Evolutionary conservation across 345 rosid species (phyloP).

Genomic region (Iberis pinnata): DNA sequence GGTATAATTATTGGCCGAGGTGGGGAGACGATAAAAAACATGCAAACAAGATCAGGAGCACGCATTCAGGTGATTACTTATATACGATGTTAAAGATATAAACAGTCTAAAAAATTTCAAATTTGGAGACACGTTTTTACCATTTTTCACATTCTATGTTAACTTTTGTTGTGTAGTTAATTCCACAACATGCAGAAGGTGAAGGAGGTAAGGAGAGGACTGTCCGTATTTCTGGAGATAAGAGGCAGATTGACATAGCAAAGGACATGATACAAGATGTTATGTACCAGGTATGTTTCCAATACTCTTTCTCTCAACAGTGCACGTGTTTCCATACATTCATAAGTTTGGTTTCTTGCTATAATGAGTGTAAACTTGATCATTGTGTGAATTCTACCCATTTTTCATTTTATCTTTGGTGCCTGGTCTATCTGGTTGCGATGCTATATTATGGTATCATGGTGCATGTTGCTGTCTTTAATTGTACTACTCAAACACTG

Average conservation of each 20-base stretch:
- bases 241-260: slow-evolving; percentile 70
- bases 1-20: slow-evolving; percentile 87
- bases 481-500: neutral
- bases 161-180: slow-evolving; percentile 43
- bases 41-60: slow-evolving; percentile 82
- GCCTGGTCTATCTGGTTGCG: neutral
- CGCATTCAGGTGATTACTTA: slow-evolving; percentile 77
- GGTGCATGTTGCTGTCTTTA: neutral
- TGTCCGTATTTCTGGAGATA: slow-evolving; percentile 76
- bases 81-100: neutral
- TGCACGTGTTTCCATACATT: slow-evolving; percentile 6
- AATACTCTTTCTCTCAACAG: neutral
- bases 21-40: slow-evolving; percentile 78
- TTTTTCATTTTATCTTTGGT: slow-evolving; percentile 1
- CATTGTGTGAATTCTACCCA: neutral
- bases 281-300: slow-evolving; percentile 70
- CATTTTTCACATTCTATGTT: neutral
- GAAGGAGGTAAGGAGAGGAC: slow-evolving; percentile 77
- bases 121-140: neutral
- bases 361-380: neutral
- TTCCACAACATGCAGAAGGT: slow-evolving; percentile 86
- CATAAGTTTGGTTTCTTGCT: neutral
- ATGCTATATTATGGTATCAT: neutral
- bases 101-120: too few species aligned
- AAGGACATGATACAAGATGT: slow-evolving; percentile 73